Base-by-base conservation (phyloP, 176 grass and related monocot genomes). In the Hyparrhenia diplandra region DNA sequence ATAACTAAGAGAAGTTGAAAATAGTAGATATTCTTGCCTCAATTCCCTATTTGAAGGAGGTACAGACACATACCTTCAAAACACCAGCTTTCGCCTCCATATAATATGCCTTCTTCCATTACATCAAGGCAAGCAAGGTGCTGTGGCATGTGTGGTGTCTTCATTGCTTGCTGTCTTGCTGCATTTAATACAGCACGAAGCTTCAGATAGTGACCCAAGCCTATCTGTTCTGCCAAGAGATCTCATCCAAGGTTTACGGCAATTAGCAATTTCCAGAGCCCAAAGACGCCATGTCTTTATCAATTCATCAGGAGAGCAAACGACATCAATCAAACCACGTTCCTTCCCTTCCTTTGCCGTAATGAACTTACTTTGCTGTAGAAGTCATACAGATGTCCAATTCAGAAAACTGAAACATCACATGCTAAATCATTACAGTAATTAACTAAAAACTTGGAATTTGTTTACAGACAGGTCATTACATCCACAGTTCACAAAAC, bases 51-150 rank as follows among this genome's bases (percentile, higher is more conserved):
- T 35, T 67, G 24, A 80, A 64, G 1, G 63, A 68, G 14, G 4
- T 25, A 17, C 18, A 75, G 37, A 36, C 13, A 21, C 69, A 67
- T 74, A 97, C 95, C 92, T 97, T 94, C 32, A 89, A 25, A 87
- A 97, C 95, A 52, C 95, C 95, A 75, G 95, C 83, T 89, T 89
- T 91, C 84, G 45, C 95, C 95, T 69, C 95, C 95, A 85, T 80
- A 86, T 65, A 90, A 64, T 64, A 92, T 24, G 36, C 95, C 95
- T 83, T 94, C 90, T 85, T 94, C 92, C 31, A 97, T 74, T 32
- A 93, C 86, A 85, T 94, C 88, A 61, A 97, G 89, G 75, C 92
- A 97, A 27, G 74, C 88, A 46, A 90, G 82, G 78, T 97, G 95
- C 65, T 97, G 92, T 11, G 92, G 95, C 90, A 94, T 91, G 71